phyloP scores from a whole-genome alignment of 2,329 filamentous ascomycete genomes.

The Botrytis paeoniae region DNA sequence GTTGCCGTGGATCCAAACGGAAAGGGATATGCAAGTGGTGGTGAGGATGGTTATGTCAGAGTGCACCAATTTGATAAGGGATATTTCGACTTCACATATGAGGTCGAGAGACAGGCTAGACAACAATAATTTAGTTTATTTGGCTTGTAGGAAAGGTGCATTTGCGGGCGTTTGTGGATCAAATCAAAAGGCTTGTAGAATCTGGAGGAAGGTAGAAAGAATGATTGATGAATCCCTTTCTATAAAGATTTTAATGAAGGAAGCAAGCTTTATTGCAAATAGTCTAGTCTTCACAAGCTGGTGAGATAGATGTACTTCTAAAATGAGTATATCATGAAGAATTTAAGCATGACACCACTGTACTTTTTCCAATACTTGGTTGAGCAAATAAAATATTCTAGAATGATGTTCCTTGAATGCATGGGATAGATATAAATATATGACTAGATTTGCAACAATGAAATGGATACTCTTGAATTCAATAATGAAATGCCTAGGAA shows the following conservation, averaged over 20 bases:
- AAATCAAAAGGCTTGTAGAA: conserved; percentile 21
- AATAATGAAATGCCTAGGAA: neutral
- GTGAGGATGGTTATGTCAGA: conserved; percentile 97
- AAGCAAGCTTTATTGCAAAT: neutral
- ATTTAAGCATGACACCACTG: neutral
- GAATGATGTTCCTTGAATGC: neutral
- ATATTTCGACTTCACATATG: conserved; percentile 98
- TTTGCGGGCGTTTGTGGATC: conserved; percentile 34
- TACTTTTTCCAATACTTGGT: neutral
- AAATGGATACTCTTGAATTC: neutral
- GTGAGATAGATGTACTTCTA: neutral
- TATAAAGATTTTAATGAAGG: conserved; percentile 9
- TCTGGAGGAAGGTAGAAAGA: conserved; percentile 4
- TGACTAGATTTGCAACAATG: neutral
- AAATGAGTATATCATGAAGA: conserved; percentile 12
- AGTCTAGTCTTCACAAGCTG: neutral
- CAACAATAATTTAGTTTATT: conserved; percentile 32
- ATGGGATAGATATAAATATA: neutral
- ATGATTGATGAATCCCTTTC: conserved; percentile 12
- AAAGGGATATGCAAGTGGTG: conserved; percentile 89
- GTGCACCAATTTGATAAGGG: conserved; percentile 98
- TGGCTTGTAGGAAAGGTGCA: conserved; percentile 28
- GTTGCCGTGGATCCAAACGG: conserved; percentile 90
- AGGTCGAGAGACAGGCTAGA: conserved; percentile 81
- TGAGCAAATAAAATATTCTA: neutral